Evolutionary conservation across 768 basidiomycete genomes (phyloP), one percentile per base, ranked within the genome.

Genomic region (Tylopilus balloui): DNA sequence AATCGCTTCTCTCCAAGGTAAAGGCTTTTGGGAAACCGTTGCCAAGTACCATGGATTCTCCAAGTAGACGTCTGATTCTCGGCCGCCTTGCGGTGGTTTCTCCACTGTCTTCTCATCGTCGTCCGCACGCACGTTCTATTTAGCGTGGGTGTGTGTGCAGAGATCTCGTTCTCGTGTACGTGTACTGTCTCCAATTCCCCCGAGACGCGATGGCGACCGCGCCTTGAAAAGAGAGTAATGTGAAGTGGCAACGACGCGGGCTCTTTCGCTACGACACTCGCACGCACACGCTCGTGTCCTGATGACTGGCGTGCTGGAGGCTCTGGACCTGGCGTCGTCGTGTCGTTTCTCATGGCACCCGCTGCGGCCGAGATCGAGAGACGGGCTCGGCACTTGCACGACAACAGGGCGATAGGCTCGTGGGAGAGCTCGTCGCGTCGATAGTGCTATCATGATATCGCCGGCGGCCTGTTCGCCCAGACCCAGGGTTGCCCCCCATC

Each of bases 1-100:
- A 57, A 71, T 83, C 20, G 83, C 81, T 11, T 63, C 62, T 13
- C 67, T 80, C 45, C 84, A 86, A 50, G 84, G 83, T 17, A 73
- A 74, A 55, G 48, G 65, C 12, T 85, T 85, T 68, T 79, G 73
- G 61, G 73, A 78, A 41, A 65, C 57, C 31, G 71, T 80, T 19
- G 54, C 74, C 53, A 74, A 69, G 61, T 61, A 67, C 49, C 52
- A 65, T 17, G 57, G 55, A 5, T 23, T 21, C 36, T 37, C 55
- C 48, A 50, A 55, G 45, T 63, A 64, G 25, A 43, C 7, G 27
- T 17, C 24, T n/a, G 28, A 24, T 34, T 44, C 43, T 34, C 43
- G 43, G 31, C 23, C 32, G 31, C 31, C 42, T 6, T 17, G 42
- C 13, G 8, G 20, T 32, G 11, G 7, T n/a, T 10, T 36, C 10